phyloP scores from a whole-genome alignment of 208 protist genomes.

The Wallacemonas rigidus region DNA sequence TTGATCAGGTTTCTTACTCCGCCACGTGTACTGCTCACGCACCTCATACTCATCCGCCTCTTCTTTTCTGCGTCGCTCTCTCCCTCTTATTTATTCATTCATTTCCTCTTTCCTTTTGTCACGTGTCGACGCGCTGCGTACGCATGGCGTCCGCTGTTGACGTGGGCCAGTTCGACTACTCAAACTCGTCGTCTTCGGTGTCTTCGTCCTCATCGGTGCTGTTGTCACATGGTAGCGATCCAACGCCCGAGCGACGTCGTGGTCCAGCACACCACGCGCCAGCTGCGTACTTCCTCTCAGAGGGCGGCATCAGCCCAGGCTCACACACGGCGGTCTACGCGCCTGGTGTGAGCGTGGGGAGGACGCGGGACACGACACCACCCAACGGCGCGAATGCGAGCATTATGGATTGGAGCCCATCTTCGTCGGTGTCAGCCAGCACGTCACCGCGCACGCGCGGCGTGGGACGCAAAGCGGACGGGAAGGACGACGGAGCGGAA shows the following conservation, averaged over 20 bases:
- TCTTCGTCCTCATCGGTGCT: constrained; percentile 7
- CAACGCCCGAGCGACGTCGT: constrained; percentile 2
- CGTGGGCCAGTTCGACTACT: constrained; percentile 12
- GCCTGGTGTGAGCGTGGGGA: neutral
- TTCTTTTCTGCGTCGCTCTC: no score
- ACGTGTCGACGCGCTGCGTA: neutral
- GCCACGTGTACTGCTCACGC: no score
- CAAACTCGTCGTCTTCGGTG: neutral
- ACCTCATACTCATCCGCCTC: no score
- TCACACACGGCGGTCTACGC: constrained; percentile 16
- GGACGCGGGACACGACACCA: neutral
- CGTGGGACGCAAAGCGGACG: neutral
- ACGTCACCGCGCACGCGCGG: constrained; percentile 1
- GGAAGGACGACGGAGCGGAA: neutral
- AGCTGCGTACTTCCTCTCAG: constrained; percentile 13
- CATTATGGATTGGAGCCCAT: constrained; percentile 9
- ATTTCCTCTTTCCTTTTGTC: neutral
- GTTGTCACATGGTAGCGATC: neutral
- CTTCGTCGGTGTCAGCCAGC: constrained; percentile 1
- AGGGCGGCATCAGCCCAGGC: constrained; percentile 9
- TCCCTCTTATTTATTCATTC: no score
- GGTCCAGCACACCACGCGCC: constrained; percentile 5
- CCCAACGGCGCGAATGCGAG: neutral
- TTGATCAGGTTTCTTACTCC: no score
- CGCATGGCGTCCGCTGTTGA: neutral